Base-by-base conservation (phyloP, 1,284 basidiomycete genomes). In the Fomes fomentarius region DNA sequence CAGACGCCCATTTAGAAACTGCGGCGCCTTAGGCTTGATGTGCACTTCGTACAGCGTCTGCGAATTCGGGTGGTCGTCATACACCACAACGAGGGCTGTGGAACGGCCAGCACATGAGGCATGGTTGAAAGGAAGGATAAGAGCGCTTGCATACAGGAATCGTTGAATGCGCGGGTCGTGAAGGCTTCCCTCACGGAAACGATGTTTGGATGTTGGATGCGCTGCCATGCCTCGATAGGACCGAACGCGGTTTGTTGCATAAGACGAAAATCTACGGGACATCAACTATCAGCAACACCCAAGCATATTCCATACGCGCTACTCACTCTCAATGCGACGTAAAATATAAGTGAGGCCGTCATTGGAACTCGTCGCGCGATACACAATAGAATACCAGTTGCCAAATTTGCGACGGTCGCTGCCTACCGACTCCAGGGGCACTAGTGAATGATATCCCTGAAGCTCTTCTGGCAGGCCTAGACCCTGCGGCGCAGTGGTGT, bases 91-190 rank as follows among this genome's bases (percentile, higher is more conserved):
- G 35, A 99, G 82, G 9, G 96, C 94, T 96, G 62, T 12, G 47
- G 25, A 40, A 26, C 43, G 38, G 38, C 38, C 31, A 25, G 22
- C 21, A 50, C 26, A 24, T 37, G n/a, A 41, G 43, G 26, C 22
- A 40, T 17, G 35, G 30, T 31, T 11, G 37, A 35, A 30, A 9
- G 9, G 28, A 19, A 46, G 31, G 47, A 19, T 30, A 24, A 19
- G 15, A 12, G 15, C 22, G 26, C 17, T 34, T 37, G 79, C 87
- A 56, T 66, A 96, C 94, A 98, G 63, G 87, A 89, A 69, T 98
- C 97, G 56, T 88, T 87, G 72, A 99, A 99, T 0, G 93, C 87
- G 38, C 91, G 83, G 0, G 96, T 97, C 0, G 97, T 98, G 74
- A 99, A 99, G 0, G 96, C 97, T 71, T 99, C 97, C 42, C 85